These are phyloP conservation scores for Erigeron canadensis DNA, from an alignment of 129 eudicot genomes.

Conservation along the genomic window DNA sequence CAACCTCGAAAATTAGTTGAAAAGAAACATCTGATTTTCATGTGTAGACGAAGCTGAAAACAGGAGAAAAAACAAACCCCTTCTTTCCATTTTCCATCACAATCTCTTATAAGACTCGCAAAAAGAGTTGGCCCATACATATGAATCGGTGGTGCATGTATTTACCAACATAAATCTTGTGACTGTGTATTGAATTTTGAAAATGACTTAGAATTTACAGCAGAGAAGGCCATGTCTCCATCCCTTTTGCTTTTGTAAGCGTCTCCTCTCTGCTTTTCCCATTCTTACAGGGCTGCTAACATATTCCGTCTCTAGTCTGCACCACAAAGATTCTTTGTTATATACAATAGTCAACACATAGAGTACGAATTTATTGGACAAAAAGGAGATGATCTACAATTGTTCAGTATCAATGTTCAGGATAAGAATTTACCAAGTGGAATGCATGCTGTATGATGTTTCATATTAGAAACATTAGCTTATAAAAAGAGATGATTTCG, in stretches of 20 bases:
- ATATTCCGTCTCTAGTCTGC: slow-evolving; percentile 75
- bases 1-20: not conserved
- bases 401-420: no score
- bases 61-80: not conserved
- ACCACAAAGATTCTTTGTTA: not conserved
- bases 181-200: not conserved
- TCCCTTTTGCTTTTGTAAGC: slow-evolving; percentile 48
- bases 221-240: slow-evolving; percentile 71
- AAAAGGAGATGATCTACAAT: not conserved
- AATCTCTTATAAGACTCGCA: slow-evolving; percentile 1
- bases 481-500: not conserved
- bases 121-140: not conserved
- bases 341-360: not conserved
- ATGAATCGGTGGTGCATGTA: not conserved
- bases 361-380: not conserved
- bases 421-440: not conserved
- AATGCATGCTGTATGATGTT: not conserved
- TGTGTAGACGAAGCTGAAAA: slow-evolving; percentile 10
- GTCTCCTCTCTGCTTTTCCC: slow-evolving; percentile 61
- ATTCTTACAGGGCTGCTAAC: slow-evolving; percentile 82
- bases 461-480: not conserved
- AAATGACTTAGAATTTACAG: slow-evolving; percentile 65
- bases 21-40: slow-evolving; percentile 1
- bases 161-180: not conserved
- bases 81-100: not conserved